phyloP scores from a whole-genome alignment of 345 rosid genomes.

The Erodium maritimum region DNA sequence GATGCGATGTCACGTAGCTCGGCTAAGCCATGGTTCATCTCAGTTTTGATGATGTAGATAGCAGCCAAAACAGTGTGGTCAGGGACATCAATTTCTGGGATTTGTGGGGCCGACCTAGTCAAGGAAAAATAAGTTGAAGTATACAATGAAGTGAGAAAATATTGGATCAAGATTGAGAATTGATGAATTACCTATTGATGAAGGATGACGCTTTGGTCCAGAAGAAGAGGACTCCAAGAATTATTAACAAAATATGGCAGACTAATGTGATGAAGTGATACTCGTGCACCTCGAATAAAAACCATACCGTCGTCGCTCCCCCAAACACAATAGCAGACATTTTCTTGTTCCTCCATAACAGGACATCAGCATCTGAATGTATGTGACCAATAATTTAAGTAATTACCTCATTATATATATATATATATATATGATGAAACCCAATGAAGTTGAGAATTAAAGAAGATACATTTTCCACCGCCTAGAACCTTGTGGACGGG shows the following conservation, averaged over 20 bases:
- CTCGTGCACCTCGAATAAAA: slow-evolving; percentile 32
- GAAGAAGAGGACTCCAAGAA: slow-evolving; percentile 32
- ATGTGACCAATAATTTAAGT: too few relatives aligned
- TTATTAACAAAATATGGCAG: slow-evolving; percentile 24
- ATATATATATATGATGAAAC: too few relatives aligned
- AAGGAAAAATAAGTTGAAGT: background rate
- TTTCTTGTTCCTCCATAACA: slow-evolving; percentile 48
- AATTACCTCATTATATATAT: too few relatives aligned
- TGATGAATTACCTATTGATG: slow-evolving; percentile 27
- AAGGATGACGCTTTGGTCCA: slow-evolving; percentile 38
- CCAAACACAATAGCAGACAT: slow-evolving; percentile 29
- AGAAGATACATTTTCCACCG: too few relatives aligned
- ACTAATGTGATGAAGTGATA: slow-evolving; percentile 31
- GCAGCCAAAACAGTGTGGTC: slow-evolving; percentile 54
- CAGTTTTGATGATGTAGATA: slow-evolving; percentile 59
- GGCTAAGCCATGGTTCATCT: slow-evolving; percentile 44
- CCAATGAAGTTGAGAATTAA: too few relatives aligned
- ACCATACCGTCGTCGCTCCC: slow-evolving; percentile 30
- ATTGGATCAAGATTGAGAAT: background rate
- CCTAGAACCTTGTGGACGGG: too few relatives aligned
- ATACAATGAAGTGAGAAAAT: background rate
- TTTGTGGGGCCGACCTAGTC: slow-evolving; percentile 56
- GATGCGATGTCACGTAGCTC: slow-evolving; percentile 69
- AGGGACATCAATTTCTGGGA: slow-evolving; percentile 64
- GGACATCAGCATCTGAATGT: slow-evolving; percentile 38